Evolutionary conservation across 805 yeast species (phyloP), one percentile per base, ranked within the genome.

Genomic region (Hanseniaspora taiwanica): DNA sequence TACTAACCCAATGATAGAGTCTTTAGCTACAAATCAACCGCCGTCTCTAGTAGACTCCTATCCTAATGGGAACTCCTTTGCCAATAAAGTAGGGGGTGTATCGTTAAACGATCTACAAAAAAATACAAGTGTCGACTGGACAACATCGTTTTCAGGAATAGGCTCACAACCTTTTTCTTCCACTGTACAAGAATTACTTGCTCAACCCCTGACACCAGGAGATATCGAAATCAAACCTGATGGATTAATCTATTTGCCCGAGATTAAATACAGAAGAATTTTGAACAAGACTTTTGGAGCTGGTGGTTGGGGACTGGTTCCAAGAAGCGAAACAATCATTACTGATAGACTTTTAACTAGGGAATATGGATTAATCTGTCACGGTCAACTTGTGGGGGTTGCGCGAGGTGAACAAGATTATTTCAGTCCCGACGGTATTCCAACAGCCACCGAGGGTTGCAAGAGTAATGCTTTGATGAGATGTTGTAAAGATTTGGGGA

Each of bases 221-320:
- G 96, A 89, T 49, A 76, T 91, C 39, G 98, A 91, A 57, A 81
- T 91, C 48, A 91, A 89, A 45, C 97, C 97, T 1, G 98, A 91
- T 58, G 97, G 97, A 13, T 64, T 91, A 38, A 59, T 91, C 6
- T 91, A 84, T 52, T 64, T 91, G 36, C 98, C 98, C 0, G 98
- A 91, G 58, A 91, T 91, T 62, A 89, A 89, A 56, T 91, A 91
- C 56, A 73, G 98, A 48, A 71, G 98, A 35, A 79, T 87, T 18
- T 62, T 91, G 48, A 89, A 89, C 60, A 69, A 69, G 29, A 93
- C 97, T 0, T 89, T 91, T 65, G 98, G 98, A 3, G 96, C 98
- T 6, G 98, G 98, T 21, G 96, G 94, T 2, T 91, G 98, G 98
- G 97, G 97, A 1, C 65, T 91, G 42, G 95, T 93, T 1, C 97